Percentiles rank a stretch among this genome's conserved stretches.
phyloP scores from a whole-genome alignment of 2,329 filamentous ascomycete species.

The Cladosporium sp. region DNA sequence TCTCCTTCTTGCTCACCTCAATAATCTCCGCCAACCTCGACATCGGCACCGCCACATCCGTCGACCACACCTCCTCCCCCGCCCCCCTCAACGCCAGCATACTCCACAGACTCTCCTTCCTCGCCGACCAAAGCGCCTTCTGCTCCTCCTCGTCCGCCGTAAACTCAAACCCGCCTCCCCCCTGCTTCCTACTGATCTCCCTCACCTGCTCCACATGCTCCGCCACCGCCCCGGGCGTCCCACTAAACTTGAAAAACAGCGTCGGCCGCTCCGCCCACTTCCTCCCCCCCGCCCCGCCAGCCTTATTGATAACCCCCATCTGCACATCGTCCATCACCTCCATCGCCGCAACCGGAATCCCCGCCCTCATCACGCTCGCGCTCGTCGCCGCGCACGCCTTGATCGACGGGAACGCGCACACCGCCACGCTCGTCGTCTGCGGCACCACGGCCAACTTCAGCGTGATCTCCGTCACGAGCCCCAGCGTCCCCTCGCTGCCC shows the following conservation, averaged over 20 bases:
- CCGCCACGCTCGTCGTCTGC: conserved; percentile 68
- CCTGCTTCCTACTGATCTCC: conserved; percentile 58
- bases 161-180: conserved; percentile 50
- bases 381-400: conserved; percentile 66
- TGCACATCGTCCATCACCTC: conserved; percentile 87
- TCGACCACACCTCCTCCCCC: conserved; percentile 55
- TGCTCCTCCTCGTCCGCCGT: conserved; percentile 49
- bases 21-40: conserved; percentile 58
- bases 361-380: conserved; percentile 68
- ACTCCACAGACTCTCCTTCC: conserved; percentile 56
- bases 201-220: conserved; percentile 69
- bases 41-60: conserved; percentile 56
- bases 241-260: conserved; percentile 78
- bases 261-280: conserved; percentile 72
- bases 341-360: conserved; percentile 68
- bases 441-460: conserved; percentile 73
- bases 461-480: conserved; percentile 75
- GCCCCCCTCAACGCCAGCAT: conserved; percentile 52
- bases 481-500: conserved; percentile 74
- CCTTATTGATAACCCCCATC: conserved; percentile 74
- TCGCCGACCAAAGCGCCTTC: conserved; percentile 53
- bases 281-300: conserved; percentile 63
- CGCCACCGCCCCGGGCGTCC: conserved; percentile 66
- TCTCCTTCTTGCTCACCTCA: conserved; percentile 80
- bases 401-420: conserved; percentile 72